Conservation (phyloP, 805 yeast species). For the Cyberlindnera galapagoensis region DNA sequence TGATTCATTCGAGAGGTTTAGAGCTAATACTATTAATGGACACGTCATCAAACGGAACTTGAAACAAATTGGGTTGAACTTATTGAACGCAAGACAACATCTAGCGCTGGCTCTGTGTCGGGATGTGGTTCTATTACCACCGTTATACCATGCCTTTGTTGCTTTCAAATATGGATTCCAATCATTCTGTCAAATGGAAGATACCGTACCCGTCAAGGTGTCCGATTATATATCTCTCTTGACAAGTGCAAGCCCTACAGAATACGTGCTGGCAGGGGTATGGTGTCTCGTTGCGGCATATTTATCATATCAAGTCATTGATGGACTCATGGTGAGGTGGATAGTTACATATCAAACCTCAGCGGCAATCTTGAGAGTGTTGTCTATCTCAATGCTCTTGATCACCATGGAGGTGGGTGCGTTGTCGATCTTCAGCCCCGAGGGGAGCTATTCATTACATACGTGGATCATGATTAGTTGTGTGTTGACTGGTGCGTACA, state of each 20-base stretch:
- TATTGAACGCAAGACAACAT: slow-evolving; percentile 71
- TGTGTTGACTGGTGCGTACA: slow-evolving; percentile 70
- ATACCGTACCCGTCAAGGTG: neutral
- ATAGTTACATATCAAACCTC: slow-evolving; percentile 82
- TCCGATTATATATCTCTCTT: slow-evolving; percentile 18
- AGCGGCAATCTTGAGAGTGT: slow-evolving; percentile 83
- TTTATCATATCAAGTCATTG: slow-evolving; percentile 74
- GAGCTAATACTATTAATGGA: too few species aligned
- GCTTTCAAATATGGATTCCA: slow-evolving; percentile 28
- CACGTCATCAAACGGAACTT: slow-evolving; percentile 19
- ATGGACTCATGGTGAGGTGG: slow-evolving; percentile 90
- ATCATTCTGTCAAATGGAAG: slow-evolving; percentile 1
- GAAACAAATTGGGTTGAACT: slow-evolving; percentile 60
- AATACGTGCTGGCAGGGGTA: slow-evolving; percentile 74
- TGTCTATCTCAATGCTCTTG: slow-evolving; percentile 72
- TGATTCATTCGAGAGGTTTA: too few species aligned
- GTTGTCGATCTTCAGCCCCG: slow-evolving; percentile 61
- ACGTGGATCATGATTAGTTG: slow-evolving; percentile 92
- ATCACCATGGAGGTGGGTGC: slow-evolving; percentile 65
- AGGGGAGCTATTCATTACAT: slow-evolving; percentile 68
- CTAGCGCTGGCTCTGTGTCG: slow-evolving; percentile 70
- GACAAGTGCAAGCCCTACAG: slow-evolving; percentile 65
- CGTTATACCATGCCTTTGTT: slow-evolving; percentile 46
- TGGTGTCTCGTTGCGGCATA: slow-evolving; percentile 92
- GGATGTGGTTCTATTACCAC: slow-evolving; percentile 67